A percentile compares a stretch with the other conserved stretches of the same genome.
Evolutionary conservation across 805 yeast species (phyloP).

Genomic region (Alloascoidea africana): DNA sequence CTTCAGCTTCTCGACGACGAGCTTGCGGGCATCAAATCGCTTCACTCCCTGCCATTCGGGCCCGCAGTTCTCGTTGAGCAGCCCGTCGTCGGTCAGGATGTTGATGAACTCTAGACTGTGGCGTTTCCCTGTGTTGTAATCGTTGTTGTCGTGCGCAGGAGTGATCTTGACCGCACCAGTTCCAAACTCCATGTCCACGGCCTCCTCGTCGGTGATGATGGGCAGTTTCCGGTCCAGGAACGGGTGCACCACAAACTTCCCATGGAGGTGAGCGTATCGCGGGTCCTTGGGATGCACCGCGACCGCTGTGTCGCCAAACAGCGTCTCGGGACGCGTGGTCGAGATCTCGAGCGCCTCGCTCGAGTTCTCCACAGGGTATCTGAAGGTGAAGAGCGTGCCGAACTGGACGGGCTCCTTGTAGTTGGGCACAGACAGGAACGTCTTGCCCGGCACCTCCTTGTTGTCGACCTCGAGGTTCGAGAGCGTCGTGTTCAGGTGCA

Average conservation of each 20-base stretch:
- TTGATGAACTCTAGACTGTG: conserved; percentile 77
- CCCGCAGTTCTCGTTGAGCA: conserved; percentile 84
- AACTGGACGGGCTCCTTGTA: conserved; percentile 85
- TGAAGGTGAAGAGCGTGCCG: conserved; percentile 93
- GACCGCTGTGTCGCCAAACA: conserved; percentile 95
- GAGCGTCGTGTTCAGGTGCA: conserved; percentile 83
- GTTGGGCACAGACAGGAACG: conserved; percentile 73
- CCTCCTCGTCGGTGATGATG: conserved; percentile 76
- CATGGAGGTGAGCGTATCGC: conserved; percentile 89
- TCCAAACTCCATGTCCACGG: conserved; percentile 98
- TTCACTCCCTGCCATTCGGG: conserved; percentile 72
- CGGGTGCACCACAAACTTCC: conserved; percentile 84
- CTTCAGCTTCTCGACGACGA: conserved; percentile 70
- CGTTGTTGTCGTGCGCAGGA: conserved; percentile 96
- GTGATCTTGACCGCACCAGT: conserved; percentile 99
- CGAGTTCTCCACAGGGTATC: conserved; percentile 73
- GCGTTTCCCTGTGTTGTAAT: conserved; percentile 93
- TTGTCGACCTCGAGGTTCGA: conserved; percentile 95
- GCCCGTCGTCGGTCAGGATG: conserved; percentile 85
- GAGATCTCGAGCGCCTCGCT: conserved; percentile 87
- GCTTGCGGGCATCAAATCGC: conserved; percentile 86
- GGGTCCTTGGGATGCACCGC: conserved; percentile 95
- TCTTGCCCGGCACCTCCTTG: conserved; percentile 74
- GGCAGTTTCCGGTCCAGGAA: conserved; percentile 77
- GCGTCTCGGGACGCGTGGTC: conserved; percentile 97